Percentiles rank a stretch among this genome's conserved stretches.
These are phyloP conservation scores for Talaromyces proteolyticus DNA, from an alignment of 495 filamentous ascomycete species.

Conservation along the genomic window DNA sequence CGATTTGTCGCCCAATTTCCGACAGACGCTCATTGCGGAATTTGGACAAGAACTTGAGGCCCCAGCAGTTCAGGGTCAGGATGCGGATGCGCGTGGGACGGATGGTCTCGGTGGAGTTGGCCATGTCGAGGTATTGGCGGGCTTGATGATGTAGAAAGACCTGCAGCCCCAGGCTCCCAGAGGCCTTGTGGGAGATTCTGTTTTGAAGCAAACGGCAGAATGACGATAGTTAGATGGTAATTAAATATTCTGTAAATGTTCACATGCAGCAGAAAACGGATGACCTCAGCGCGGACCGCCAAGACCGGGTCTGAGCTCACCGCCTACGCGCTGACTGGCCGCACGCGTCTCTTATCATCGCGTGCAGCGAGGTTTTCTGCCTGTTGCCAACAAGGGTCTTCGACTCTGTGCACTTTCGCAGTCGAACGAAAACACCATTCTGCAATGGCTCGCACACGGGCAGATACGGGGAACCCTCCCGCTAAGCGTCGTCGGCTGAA, in stretches of 20 bases:
- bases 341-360: constrained; percentile 7
- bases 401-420: background rate
- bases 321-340: constrained; percentile 1
- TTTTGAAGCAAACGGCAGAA: no score
- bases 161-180: no score
- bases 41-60: constrained; percentile 80
- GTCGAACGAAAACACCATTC: background rate
- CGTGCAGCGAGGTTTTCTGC: constrained; percentile 3
- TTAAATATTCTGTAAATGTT: no score
- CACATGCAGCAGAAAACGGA: no score
- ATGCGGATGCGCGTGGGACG: constrained; percentile 54
- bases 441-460: constrained; percentile 1
- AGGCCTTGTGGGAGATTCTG: no score
- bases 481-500: constrained; percentile 52
- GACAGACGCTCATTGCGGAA: constrained; percentile 71
- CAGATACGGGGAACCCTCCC: constrained; percentile 22
- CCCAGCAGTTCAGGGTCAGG: constrained; percentile 93
- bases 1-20: constrained; percentile 76
- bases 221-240: no score
- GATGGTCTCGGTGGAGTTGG: background rate
- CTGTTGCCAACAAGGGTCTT: background rate
- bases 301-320: no score
- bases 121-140: background rate
- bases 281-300: background rate
- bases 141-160: no score